Conservation (phyloP, 2,329 filamentous ascomycete species). For the Cadophora luteo-olivacea region DNA sequence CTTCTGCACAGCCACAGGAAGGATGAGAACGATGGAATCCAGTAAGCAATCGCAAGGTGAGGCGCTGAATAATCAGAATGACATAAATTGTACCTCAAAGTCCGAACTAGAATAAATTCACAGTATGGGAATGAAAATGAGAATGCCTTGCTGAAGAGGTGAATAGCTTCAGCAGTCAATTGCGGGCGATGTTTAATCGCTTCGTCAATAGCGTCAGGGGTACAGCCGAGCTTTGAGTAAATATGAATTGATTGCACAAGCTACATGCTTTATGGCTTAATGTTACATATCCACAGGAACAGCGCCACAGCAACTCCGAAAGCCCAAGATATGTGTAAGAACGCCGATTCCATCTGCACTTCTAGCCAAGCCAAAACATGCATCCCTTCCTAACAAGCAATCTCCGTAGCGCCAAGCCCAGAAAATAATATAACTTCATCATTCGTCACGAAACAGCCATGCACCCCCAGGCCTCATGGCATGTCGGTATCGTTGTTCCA, state of each 20-base stretch:
- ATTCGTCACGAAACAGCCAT: conserved; percentile 85
- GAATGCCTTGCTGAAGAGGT: not conserved
- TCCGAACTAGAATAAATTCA: not conserved
- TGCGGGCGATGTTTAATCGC: not conserved
- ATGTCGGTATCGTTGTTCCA: conserved; percentile 79
- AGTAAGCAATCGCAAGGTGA: conserved; percentile 9
- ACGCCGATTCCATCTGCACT: not conserved
- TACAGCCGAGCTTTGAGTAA: not conserved
- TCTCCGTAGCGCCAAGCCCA: conserved; percentile 1
- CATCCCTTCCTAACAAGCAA: not conserved
- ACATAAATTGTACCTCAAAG: not conserved
- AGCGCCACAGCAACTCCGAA: conserved; percentile 1
- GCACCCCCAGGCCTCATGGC: conserved; percentile 78
- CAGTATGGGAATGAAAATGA: not conserved
- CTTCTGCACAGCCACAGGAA: conserved; percentile 32
- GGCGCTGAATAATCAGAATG: conserved; percentile 1
- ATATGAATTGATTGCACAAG: not conserved
- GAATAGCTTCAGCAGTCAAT: not conserved
- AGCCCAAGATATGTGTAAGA: not conserved
- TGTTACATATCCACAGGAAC: not conserved
- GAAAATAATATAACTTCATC: conserved; percentile 21
- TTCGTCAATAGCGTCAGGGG: not conserved
- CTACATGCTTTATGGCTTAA: not conserved
- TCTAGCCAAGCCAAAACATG: not conserved
- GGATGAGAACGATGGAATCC: not conserved